Evolutionary conservation across 805 yeast genomes (phyloP).

Genomic region (Cyberlindnera samutprakarnensis): DNA sequence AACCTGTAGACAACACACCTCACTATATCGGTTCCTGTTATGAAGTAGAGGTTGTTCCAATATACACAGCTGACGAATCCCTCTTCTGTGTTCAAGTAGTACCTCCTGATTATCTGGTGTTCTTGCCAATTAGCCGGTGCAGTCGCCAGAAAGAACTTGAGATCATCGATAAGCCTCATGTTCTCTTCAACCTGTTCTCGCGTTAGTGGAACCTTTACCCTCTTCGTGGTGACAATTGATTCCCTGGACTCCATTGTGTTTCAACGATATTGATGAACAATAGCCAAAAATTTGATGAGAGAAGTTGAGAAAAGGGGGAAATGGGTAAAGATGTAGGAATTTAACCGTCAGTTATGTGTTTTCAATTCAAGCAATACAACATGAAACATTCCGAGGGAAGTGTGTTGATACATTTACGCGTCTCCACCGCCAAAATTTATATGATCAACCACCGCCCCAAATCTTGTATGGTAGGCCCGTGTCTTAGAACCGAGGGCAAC

Average conservation of each 20-base stretch:
- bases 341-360: too few relatives aligned
- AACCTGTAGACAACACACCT: slow-evolving; percentile 84
- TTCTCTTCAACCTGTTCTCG: slow-evolving; percentile 39
- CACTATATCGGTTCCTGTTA: slow-evolving; percentile 95
- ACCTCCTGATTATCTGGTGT: slow-evolving; percentile 79
- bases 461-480: too few relatives aligned
- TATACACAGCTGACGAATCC: slow-evolving; percentile 88
- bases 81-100: slow-evolving; percentile 79
- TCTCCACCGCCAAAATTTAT: too few relatives aligned
- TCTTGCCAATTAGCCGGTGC: slow-evolving; percentile 95
- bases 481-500: too few relatives aligned
- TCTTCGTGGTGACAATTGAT: too few relatives aligned
- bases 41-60: slow-evolving; percentile 85
- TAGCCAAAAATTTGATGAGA: slow-evolving; percentile 4
- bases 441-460: too few relatives aligned
- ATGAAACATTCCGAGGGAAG: slow-evolving; percentile 17
- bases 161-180: slow-evolving; percentile 58
- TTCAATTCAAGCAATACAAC: too few relatives aligned
- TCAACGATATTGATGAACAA: background rate
- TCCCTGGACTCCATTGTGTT: background rate
- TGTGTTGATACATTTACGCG: too few relatives aligned
- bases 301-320: too few relatives aligned
- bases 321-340: background rate
- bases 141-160: slow-evolving; percentile 80
- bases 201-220: background rate